Percentiles rank a stretch among this genome's conserved stretches.
phyloP scores from a whole-genome alignment of 1,284 basidiomycete species.

The Pyrrhoderma noxium region DNA sequence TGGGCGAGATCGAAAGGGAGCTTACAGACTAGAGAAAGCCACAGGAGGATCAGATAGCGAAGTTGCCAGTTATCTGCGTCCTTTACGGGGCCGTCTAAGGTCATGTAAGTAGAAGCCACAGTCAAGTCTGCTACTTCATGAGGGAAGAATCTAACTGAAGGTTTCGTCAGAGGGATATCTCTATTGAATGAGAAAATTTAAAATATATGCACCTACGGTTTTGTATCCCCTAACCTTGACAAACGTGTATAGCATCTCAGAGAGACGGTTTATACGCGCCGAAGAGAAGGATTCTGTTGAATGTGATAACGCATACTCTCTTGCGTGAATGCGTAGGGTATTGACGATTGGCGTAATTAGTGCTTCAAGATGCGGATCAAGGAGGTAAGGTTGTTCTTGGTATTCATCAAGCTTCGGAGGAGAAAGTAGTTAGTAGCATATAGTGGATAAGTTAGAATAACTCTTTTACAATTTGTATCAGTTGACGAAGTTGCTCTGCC shows the following conservation, averaged over 20 bases:
- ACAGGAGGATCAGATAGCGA: slow-evolving; percentile 81
- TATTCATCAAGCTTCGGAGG: slow-evolving; percentile 72
- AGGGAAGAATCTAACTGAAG: slow-evolving; percentile 83
- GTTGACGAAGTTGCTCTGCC: background rate
- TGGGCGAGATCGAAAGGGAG: slow-evolving; percentile 89
- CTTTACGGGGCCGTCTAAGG: slow-evolving; percentile 38
- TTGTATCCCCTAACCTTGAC: slow-evolving; percentile 91
- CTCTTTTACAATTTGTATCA: slow-evolving; percentile 8
- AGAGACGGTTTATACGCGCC: slow-evolving; percentile 45
- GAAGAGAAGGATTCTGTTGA: slow-evolving; percentile 30
- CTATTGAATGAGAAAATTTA: background rate
- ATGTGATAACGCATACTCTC: slow-evolving; percentile 20
- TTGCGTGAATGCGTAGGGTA: slow-evolving; percentile 55
- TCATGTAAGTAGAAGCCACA: slow-evolving; percentile 65
- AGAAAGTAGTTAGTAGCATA: background rate
- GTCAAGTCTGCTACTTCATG: slow-evolving; percentile 81
- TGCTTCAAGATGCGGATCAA: slow-evolving; percentile 91
- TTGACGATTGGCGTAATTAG: slow-evolving; percentile 77
- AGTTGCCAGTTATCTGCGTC: slow-evolving; percentile 63
- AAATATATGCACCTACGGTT: slow-evolving; percentile 60
- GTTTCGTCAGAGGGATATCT: slow-evolving; percentile 5
- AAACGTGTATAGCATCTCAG: slow-evolving; percentile 72
- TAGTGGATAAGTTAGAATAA: background rate
- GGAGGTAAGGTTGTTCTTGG: slow-evolving; percentile 88
- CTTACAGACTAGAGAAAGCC: slow-evolving; percentile 91